These are phyloP conservation scores for Skeletonema tropicum DNA, from an alignment of 108 stramenopile genomes.

Conservation along the genomic window DNA sequence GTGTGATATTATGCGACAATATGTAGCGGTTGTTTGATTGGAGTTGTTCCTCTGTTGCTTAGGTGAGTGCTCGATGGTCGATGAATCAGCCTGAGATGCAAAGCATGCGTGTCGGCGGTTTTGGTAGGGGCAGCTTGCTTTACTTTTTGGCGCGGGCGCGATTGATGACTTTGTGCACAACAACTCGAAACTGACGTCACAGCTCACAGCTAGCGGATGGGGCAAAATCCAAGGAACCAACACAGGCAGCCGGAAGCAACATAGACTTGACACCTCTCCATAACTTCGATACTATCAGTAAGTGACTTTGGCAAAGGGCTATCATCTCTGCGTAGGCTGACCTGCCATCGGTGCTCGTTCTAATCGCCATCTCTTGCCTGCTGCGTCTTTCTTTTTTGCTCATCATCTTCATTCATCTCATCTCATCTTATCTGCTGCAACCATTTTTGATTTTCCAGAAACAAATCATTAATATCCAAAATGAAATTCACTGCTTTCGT, in stretches of 20 bases:
- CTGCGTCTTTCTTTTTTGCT: neutral
- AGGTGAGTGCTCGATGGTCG: too few relatives aligned
- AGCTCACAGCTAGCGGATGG: neutral
- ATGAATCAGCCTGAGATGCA: too few relatives aligned
- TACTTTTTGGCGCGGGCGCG: too few relatives aligned
- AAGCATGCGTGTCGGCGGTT: too few relatives aligned
- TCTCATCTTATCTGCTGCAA: neutral
- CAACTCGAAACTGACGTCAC: too few relatives aligned
- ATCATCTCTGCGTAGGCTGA: neutral
- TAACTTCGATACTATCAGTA: neutral
- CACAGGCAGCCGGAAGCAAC: too few relatives aligned
- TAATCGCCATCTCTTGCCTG: neutral
- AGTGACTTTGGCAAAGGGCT: neutral
- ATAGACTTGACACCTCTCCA: neutral
- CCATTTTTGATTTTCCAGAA: neutral
- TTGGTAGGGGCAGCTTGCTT: too few relatives aligned
- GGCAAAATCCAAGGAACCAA: neutral
- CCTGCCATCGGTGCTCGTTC: neutral
- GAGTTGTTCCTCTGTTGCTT: too few relatives aligned
- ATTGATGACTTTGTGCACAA: too few relatives aligned
- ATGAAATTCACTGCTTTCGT: slow-evolving; percentile 31
- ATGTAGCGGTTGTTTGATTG: too few relatives aligned
- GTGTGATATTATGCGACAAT: too few relatives aligned
- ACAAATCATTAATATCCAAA: neutral
- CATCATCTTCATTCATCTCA: neutral